Percentiles rank a stretch among this genome's conserved stretches.
These are phyloP conservation scores for Bryoglossum gracile DNA, from an alignment of 495 filamentous ascomycete species.

Conservation along the genomic window DNA sequence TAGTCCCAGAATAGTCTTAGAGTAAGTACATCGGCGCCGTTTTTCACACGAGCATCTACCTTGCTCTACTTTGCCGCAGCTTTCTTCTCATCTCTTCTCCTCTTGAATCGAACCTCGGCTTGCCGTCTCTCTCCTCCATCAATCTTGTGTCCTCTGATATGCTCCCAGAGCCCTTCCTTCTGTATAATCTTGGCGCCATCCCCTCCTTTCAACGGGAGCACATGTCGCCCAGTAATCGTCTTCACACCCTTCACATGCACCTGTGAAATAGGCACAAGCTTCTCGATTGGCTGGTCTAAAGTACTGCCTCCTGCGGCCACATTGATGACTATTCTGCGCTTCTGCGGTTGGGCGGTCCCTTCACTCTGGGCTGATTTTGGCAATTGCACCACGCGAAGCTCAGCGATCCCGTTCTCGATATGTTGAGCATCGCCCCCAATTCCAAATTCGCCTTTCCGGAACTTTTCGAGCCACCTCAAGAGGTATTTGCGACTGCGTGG, in stretches of 20 bases:
- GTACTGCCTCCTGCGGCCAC: constrained; percentile 46
- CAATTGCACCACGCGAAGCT: constrained; percentile 61
- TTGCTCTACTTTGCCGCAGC: constrained; percentile 9
- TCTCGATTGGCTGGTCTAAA: constrained; percentile 33
- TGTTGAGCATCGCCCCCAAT: constrained; percentile 69
- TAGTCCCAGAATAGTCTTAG: constrained; percentile 19
- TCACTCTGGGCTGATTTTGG: constrained; percentile 24
- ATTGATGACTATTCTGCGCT: constrained; percentile 64
- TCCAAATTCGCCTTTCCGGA: constrained; percentile 65
- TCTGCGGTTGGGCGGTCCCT: constrained; percentile 45
- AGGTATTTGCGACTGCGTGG: constrained; percentile 76
- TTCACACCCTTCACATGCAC: constrained; percentile 58
- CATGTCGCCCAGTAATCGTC: constrained; percentile 63
- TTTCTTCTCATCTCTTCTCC: constrained; percentile 26
- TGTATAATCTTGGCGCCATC: constrained; percentile 55
- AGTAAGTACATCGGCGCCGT: constrained; percentile 10
- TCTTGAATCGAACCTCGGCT: constrained; percentile 73
- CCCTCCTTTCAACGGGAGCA: constrained; percentile 57
- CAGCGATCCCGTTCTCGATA: constrained; percentile 65
- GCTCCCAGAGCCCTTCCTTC: constrained; percentile 85
- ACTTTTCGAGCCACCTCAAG: constrained; percentile 77
- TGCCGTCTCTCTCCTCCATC: constrained; percentile 92
- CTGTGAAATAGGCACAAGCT: constrained; percentile 47
- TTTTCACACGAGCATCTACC: constrained; percentile 2
- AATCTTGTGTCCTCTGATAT: constrained; percentile 75